A percentile compares a stretch with the other conserved stretches of the same genome.
Conservation (phyloP, 106 monocot genomes). For the Vanilla planifolia region DNA sequence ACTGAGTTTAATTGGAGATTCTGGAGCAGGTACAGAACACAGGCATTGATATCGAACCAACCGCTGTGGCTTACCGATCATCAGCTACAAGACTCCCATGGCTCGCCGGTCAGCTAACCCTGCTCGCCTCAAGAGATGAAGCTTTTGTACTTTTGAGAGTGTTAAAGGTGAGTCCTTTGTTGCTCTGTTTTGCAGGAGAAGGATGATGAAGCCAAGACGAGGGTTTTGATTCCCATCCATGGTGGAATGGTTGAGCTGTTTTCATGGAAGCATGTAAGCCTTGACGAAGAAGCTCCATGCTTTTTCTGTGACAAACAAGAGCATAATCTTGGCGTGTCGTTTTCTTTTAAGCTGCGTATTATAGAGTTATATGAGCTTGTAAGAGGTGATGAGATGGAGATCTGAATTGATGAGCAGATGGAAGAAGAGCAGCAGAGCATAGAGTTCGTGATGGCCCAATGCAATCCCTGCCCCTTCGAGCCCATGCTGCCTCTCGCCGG, state of each 20-base stretch:
- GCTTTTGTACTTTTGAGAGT: background rate
- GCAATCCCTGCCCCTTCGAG: conserved; percentile 14
- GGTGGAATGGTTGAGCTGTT: conserved; percentile 59
- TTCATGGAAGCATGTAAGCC: conserved; percentile 44
- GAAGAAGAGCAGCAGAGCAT: conserved; percentile 41
- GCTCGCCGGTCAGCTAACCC: conserved; percentile 6
- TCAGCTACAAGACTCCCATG: conserved; percentile 9
- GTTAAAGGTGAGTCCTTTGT: background rate
- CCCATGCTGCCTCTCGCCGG: background rate
- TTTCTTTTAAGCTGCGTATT: background rate
- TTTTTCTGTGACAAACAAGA: conserved; percentile 16
- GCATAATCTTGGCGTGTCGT: conserved; percentile 13
- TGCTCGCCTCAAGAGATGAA: background rate
- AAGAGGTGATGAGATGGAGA: background rate
- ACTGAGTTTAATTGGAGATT: no score
- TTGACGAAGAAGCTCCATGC: background rate
- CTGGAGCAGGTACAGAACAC: conserved; percentile 40
- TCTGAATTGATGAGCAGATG: conserved; percentile 20
- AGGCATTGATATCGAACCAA: conserved; percentile 61
- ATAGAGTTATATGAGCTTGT: no score
- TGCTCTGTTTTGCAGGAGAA: conserved; percentile 23
- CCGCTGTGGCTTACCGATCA: conserved; percentile 45
- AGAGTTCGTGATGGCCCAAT: conserved; percentile 54
- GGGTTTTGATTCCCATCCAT: conserved; percentile 46
- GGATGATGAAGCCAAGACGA: conserved; percentile 35